phyloP scores from a whole-genome alignment of 2,329 filamentous ascomycete species.

The Camptophora hylomeconis region DNA sequence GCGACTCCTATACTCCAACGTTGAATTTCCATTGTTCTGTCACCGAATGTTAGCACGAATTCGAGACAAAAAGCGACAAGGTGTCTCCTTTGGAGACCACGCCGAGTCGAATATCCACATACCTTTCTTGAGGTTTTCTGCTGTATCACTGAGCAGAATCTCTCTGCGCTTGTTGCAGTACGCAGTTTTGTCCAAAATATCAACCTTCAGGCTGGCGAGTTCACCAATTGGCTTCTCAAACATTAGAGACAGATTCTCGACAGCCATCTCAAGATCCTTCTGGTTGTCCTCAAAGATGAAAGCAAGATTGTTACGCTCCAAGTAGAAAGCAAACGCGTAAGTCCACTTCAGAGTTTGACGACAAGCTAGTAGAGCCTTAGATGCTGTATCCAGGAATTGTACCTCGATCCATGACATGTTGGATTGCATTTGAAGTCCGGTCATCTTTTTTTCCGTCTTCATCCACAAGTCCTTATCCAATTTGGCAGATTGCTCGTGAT shows the following conservation, averaged over 20 bases:
- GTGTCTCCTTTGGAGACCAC: not conserved
- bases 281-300: constrained; percentile 99
- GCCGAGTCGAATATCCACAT: constrained; percentile 24
- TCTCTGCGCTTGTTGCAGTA: constrained; percentile 90
- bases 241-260: constrained; percentile 96
- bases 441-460: constrained; percentile 99
- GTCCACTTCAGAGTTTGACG: constrained; percentile 99
- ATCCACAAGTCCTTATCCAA: constrained; percentile 90
- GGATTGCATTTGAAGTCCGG: constrained; percentile 80
- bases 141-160: constrained; percentile 83
- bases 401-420: constrained; percentile 99
- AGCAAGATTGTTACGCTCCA: constrained; percentile 88
- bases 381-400: constrained; percentile 87
- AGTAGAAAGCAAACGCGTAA: constrained; percentile 95
- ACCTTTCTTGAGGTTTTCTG: constrained; percentile 82
- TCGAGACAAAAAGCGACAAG: not conserved
- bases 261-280: constrained; percentile 92
- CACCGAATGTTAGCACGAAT: constrained; percentile 5
- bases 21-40: constrained; percentile 35
- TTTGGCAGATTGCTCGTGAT: constrained; percentile 94
- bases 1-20: constrained; percentile 30
- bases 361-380: constrained; percentile 85
- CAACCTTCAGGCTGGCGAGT: constrained; percentile 75
- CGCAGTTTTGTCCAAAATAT: constrained; percentile 96
- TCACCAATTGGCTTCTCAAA: constrained; percentile 94